Conservation (phyloP, 2,329 filamentous ascomycete genomes). For the Xylariales sp. region DNA sequence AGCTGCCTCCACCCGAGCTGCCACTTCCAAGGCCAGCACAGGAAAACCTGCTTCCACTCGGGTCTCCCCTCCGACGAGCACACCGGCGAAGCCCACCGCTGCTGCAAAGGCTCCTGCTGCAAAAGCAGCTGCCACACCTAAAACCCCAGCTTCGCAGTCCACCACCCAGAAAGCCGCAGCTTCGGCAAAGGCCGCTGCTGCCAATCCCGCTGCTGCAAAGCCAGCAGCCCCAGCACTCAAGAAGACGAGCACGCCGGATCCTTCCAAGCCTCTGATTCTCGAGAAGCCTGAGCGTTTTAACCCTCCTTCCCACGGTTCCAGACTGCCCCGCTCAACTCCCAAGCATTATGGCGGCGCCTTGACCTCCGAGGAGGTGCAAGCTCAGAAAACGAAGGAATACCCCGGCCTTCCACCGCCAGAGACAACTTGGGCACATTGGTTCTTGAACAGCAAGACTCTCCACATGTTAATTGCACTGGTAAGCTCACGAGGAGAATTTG, state of each 20-base stretch:
- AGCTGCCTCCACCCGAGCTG: slow-evolving; percentile 9
- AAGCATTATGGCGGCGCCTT: slow-evolving; percentile 72
- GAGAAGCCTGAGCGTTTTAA: slow-evolving; percentile 87
- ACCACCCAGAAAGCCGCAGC: slow-evolving; percentile 3
- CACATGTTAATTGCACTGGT: slow-evolving; percentile 85
- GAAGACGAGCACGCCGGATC: slow-evolving; percentile 12
- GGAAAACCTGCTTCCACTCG: slow-evolving; percentile 9
- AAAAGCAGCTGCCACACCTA: slow-evolving; percentile 3
- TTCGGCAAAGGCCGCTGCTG: slow-evolving; percentile 6
- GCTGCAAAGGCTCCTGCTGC: slow-evolving; percentile 8
- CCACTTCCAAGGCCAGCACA: slow-evolving; percentile 1
- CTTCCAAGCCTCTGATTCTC: slow-evolving; percentile 63
- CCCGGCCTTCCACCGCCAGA: slow-evolving; percentile 84
- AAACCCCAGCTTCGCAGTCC: not conserved
- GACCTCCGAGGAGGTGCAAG: slow-evolving; percentile 58
- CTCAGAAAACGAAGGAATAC: slow-evolving; percentile 69
- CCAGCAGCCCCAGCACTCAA: slow-evolving; percentile 3
- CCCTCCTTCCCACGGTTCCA: slow-evolving; percentile 81
- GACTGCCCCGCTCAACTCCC: slow-evolving; percentile 52
- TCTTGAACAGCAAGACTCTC: slow-evolving; percentile 71
- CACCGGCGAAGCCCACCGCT: slow-evolving; percentile 2
- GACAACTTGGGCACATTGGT: slow-evolving; percentile 79
- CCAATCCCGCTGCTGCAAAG: slow-evolving; percentile 7
- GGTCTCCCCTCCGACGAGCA: slow-evolving; percentile 2
- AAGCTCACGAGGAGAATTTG: no score